Conservation (phyloP, 139 green algal species). For the Volvox reticuliferus region DNA sequence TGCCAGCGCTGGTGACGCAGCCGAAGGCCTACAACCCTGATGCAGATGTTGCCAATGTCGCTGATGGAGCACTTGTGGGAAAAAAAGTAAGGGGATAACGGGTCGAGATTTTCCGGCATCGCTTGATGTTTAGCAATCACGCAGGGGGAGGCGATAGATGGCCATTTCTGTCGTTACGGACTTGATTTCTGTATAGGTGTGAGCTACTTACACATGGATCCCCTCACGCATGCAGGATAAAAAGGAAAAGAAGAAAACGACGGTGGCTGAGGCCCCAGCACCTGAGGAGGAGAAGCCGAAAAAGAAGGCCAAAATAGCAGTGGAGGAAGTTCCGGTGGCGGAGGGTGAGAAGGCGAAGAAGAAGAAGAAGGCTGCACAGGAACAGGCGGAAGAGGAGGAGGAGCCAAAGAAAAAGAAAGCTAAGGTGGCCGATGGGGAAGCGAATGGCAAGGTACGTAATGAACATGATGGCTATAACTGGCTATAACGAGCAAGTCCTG, state of each 20-base stretch:
- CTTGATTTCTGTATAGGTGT: background rate
- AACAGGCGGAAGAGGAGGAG: slow-evolving; percentile 20
- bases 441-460: slow-evolving; percentile 7
- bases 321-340: slow-evolving; percentile 47
- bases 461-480: too few relatives aligned
- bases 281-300: slow-evolving; percentile 48
- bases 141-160: too few relatives aligned
- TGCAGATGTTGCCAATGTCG: slow-evolving; percentile 78
- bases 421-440: slow-evolving; percentile 41
- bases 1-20: slow-evolving; percentile 60
- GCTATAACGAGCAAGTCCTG: too few relatives aligned
- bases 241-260: slow-evolving; percentile 65
- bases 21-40: slow-evolving; percentile 89
- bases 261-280: slow-evolving; percentile 48
- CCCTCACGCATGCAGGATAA: slow-evolving; percentile 4
- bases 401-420: slow-evolving; percentile 53
- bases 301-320: slow-evolving; percentile 55
- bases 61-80: slow-evolving; percentile 48
- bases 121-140: background rate
- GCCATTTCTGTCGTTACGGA: too few relatives aligned
- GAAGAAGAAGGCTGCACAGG: slow-evolving; percentile 49
- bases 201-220: background rate
- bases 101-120: background rate
- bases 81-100: slow-evolving; percentile 49
- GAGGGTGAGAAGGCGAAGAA: slow-evolving; percentile 49